Conservation (phyloP, 1,284 basidiomycete species). For the Mycosarcoma maydis region DNA sequence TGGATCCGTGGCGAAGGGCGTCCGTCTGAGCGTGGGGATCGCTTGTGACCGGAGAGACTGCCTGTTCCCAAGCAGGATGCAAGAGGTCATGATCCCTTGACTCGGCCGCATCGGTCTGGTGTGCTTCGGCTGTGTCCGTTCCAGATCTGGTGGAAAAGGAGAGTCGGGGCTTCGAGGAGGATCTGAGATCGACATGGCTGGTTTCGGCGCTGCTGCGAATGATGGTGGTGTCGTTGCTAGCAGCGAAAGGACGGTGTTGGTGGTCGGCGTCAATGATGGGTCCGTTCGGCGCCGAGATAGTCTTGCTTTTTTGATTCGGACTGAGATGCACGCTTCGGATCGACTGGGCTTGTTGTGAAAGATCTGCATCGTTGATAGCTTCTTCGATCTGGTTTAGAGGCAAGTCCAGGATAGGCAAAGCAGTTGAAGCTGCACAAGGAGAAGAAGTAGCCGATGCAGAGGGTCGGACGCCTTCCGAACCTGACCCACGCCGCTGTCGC, state of each 20-base stretch:
- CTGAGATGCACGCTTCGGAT: background rate
- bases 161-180: background rate
- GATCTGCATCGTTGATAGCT: constrained; percentile 2
- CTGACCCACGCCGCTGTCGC: constrained; percentile 24
- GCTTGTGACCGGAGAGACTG: background rate
- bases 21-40: background rate
- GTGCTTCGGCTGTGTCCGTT: background rate
- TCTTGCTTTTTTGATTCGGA: background rate
- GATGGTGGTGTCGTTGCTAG: constrained; percentile 36
- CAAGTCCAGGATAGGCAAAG: constrained; percentile 31
- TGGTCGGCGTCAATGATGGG: no score
- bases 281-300: no score
- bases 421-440: background rate
- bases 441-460: constrained; percentile 5
- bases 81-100: constrained; percentile 13
- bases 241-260: constrained; percentile 12
- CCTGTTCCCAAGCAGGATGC: constrained; percentile 30
- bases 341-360: background rate
- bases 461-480: constrained; percentile 22
- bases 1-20: background rate
- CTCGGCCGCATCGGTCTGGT: no score
- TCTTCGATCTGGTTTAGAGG: constrained; percentile 36
- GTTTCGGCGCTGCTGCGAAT: constrained; percentile 10
- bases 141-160: constrained; percentile 24
- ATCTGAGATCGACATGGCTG: background rate